A percentile compares a stretch with the other conserved stretches of the same genome.
These are phyloP conservation scores for Elongisporangium undulatum DNA, from an alignment of 352 stramenopile species.

Conservation along the genomic window DNA sequence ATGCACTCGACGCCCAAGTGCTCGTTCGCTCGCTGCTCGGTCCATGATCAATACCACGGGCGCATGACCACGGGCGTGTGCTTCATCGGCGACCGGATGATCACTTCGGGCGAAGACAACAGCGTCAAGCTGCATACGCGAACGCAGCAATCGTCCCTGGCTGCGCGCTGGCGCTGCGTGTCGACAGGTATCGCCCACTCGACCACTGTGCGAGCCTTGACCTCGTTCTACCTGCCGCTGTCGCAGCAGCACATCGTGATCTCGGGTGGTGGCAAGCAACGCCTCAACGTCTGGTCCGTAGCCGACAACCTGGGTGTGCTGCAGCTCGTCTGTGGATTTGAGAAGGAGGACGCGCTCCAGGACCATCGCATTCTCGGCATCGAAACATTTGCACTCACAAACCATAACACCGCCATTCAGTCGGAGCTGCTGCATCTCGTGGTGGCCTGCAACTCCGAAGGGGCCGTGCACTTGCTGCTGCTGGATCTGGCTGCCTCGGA, in stretches of 20 bases:
- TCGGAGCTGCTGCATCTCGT: slow-evolving; percentile 43
- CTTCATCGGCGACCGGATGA: slow-evolving; percentile 38
- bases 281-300: slow-evolving; percentile 72
- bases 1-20: slow-evolving; percentile 2
- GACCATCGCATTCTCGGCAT: slow-evolving; percentile 84
- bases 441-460: slow-evolving; percentile 74
- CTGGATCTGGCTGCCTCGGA: slow-evolving; percentile 28
- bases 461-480: slow-evolving; percentile 54
- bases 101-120: slow-evolving; percentile 83
- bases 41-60: slow-evolving; percentile 69
- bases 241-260: slow-evolving; percentile 44
- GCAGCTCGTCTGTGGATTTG: slow-evolving; percentile 58
- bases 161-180: slow-evolving; percentile 31
- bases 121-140: slow-evolving; percentile 67
- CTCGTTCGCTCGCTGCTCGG: slow-evolving; percentile 27
- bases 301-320: slow-evolving; percentile 27
- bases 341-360: slow-evolving; percentile 48
- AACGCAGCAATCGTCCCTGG: slow-evolving; percentile 5
- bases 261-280: slow-evolving; percentile 78
- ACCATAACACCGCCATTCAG: neutral
- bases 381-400: slow-evolving; percentile 39
- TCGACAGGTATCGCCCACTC: slow-evolving; percentile 67
- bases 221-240: slow-evolving; percentile 28
- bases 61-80: slow-evolving; percentile 69
- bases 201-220: slow-evolving; percentile 74